phyloP scores from a whole-genome alignment of 2,329 filamentous ascomycete species.

The Alternaria atra region DNA sequence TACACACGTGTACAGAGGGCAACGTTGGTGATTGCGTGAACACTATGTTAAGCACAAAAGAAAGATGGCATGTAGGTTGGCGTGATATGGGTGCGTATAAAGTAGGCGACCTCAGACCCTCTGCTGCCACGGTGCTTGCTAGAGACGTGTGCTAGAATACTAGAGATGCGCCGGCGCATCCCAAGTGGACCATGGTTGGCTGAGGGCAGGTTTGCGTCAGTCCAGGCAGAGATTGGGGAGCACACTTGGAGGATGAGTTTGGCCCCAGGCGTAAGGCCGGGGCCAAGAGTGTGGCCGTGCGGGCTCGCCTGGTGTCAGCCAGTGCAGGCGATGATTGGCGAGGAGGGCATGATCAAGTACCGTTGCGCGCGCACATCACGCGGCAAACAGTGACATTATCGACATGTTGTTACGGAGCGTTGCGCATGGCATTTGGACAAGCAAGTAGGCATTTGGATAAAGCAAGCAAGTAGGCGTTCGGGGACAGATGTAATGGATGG shows the following conservation, averaged over 20 bases:
- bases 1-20: not conserved
- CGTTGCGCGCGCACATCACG: conserved; percentile 25
- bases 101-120: not conserved
- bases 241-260: conserved; percentile 21
- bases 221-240: conserved; percentile 30
- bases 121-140: not conserved
- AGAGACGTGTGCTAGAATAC: conserved; percentile 2
- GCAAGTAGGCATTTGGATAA: conserved; percentile 1
- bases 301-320: conserved; percentile 19
- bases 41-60: not conserved
- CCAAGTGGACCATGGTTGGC: conserved; percentile 33
- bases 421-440: conserved; percentile 4
- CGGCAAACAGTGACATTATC: conserved; percentile 20
- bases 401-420: not conserved
- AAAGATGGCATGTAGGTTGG: conserved; percentile 7
- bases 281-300: conserved; percentile 40
- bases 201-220: conserved; percentile 28
- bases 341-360: conserved; percentile 8
- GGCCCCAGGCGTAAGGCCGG: conserved; percentile 42
- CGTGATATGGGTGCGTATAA: not conserved
- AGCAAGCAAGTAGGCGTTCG: conserved; percentile 9
- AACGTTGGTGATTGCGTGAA: not conserved
- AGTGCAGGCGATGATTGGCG: conserved; percentile 24
- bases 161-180: conserved; percentile 6
- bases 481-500: conserved; percentile 13